Base-by-base conservation (phyloP, 192 early-diverging fungal genomes). In the Coemansia sp. region DNA sequence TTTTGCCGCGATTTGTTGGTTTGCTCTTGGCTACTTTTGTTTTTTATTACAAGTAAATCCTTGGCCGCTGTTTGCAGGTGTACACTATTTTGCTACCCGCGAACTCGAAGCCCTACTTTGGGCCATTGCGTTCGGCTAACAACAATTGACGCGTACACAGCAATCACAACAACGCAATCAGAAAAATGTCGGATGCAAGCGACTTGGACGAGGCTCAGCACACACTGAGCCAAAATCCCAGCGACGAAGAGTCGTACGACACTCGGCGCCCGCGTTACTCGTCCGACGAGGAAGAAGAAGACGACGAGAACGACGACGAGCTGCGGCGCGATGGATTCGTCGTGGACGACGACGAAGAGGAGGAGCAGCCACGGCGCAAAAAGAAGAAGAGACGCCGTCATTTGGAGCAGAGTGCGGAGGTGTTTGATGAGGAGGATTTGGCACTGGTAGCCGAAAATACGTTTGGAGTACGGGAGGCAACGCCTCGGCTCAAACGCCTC, bases 391-490 rank as follows among this genome's bases (percentile, higher is more conserved):
- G 81, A 64, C 68, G 75, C 74, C 73, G 54, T 64, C 65, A 61
- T 7, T 19, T n/a, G n/a, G 28, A 67, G 26, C n/a, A 50, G 37
- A 21, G 40, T 15, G 1, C 40, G 31, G 59, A 51, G 49, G 49
- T 87, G 37, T 75, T 94, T 14, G 91, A 94, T 22, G 95, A 95
- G 15, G 97, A 99, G 59, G 97, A 99, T 72, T 70, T 96, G 55
- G 93, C 91, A 20, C 84, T 98, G 25, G 84, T 99, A 26, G 88
- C 89, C 34, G 95, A 95, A 64, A 97, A 96, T 85, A 34, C 90
- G 86, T 59, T 86, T 83, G 75, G 75, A 69, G 59, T 52, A 21
- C 52, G 25, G 26, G 48, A 51, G 11, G 37, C 65, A 59, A 9
- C 62, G 82, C 54, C 76, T 36, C 85, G 84, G 64, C 86, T 88